Conservation (phyloP, 2,329 filamentous ascomycete genomes). For the Aspergillus sp. region DNA sequence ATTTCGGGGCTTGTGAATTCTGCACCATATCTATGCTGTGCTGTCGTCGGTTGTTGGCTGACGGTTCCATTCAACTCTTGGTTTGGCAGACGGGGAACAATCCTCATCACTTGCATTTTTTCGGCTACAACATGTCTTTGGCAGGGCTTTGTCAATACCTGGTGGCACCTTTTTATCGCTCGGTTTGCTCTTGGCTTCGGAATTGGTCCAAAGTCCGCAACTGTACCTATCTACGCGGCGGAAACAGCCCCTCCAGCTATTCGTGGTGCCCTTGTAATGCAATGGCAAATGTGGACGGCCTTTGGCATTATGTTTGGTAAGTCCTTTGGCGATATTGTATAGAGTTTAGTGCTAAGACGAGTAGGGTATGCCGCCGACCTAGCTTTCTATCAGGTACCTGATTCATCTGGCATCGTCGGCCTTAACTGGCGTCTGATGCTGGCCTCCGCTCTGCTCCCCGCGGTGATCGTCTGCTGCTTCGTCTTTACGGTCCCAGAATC, state of each 20-base stretch:
- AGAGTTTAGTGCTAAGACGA: not conserved
- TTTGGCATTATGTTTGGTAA: constrained; percentile 51
- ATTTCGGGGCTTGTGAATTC: constrained; percentile 63
- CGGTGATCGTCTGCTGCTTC: constrained; percentile 56
- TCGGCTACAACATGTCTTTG: constrained; percentile 56
- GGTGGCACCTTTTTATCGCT: constrained; percentile 69
- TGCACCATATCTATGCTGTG: constrained; percentile 61
- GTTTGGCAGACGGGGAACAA: constrained; percentile 71
- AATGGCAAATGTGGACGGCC: constrained; percentile 66
- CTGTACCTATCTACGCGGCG: constrained; percentile 74
- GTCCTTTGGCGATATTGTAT: not conserved
- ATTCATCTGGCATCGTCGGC: constrained; percentile 55
- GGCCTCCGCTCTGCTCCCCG: constrained; percentile 64
- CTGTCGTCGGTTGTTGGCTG: constrained; percentile 70
- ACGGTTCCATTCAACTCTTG: constrained; percentile 69
- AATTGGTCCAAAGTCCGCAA: constrained; percentile 73
- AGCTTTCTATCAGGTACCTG: constrained; percentile 58
- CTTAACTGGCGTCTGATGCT: constrained; percentile 69
- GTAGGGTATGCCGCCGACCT: constrained; percentile 58
- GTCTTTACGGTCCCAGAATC: constrained; percentile 64
- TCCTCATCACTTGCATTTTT: constrained; percentile 73
- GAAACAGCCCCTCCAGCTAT: constrained; percentile 70
- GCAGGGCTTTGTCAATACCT: constrained; percentile 67
- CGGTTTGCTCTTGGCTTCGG: constrained; percentile 74
- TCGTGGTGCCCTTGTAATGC: constrained; percentile 77